Evolutionary conservation across 768 basidiomycete species (phyloP).

Genomic region (Gymnopilus junonius): DNA sequence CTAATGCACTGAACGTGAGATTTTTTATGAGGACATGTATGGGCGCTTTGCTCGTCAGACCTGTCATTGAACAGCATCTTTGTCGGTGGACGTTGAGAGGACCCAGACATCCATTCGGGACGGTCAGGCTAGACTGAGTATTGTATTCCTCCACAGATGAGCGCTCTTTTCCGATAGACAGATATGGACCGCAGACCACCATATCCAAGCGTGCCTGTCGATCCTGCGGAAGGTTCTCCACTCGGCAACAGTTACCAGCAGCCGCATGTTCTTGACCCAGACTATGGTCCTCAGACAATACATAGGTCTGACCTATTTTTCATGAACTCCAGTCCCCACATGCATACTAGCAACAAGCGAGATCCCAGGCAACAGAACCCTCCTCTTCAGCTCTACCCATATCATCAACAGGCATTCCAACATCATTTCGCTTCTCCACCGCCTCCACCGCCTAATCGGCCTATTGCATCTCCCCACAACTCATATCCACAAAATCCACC

Average conservation of each 20-base stretch:
- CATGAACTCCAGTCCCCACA: conserved; percentile 20
- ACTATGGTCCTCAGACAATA: conserved; percentile 33
- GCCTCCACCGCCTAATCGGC: conserved; percentile 21
- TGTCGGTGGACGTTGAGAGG: not conserved
- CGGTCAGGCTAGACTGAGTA: conserved; percentile 2
- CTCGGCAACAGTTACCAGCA: conserved; percentile 12
- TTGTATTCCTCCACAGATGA: not conserved
- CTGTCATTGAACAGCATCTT: not conserved
- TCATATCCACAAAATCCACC: conserved; percentile 16
- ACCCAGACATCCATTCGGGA: not conserved
- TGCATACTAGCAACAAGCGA: conserved; percentile 15
- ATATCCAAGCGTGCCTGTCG: conserved; percentile 17
- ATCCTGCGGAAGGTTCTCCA: conserved; percentile 5
- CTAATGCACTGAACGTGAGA: conserved; percentile 19
- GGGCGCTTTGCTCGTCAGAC: conserved; percentile 2
- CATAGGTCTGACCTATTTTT: conserved; percentile 37
- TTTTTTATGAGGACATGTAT: not conserved
- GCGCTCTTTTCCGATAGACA: conserved; percentile 9
- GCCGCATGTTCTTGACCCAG: conserved; percentile 30
- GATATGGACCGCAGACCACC: conserved; percentile 26
- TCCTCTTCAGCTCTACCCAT: conserved; percentile 34
- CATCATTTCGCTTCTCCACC: conserved; percentile 26
- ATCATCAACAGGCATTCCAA: conserved; percentile 33
- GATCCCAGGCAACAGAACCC: conserved; percentile 6
- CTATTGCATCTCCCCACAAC: not conserved